Base-by-base conservation (phyloP, 495 filamentous ascomycete species). In the Podospora sp. region DNA sequence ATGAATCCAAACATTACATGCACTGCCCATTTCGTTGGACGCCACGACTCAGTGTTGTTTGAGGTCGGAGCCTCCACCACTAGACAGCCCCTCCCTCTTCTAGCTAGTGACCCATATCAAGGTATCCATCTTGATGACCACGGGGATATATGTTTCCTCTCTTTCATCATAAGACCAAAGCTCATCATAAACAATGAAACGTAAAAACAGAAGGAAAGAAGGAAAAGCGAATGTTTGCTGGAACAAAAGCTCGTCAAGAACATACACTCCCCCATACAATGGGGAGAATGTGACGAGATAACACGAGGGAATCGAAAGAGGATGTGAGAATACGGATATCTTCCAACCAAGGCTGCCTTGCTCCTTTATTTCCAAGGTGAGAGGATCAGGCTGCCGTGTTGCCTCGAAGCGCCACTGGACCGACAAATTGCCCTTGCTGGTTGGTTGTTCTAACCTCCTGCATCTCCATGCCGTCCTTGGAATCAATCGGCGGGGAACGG, bases 401-500 rank as follows among this genome's bases (percentile, higher is more conserved):
- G 0, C 46, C 22, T 11, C 46, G 29, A n/a, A 78, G 61, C 14
- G 76, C 69, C 22, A 68, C 67, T 7, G 78, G 76, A 0, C 79
- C 79, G 63, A 78, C 69, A 66, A 81, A 80, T 5, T 69, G 21
- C 11, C 25, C 26, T 20, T 62, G 61, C 49, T 55, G 29, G 14
- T 66, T 49, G 11, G 24, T 3, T 6, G 50, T 57, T 11, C 71
- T 69, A 27, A 84, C 79, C 51, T 76, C 69, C 14, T 82, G 79
- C 82, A 84, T 81, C 71, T 84, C 82, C 69, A 82, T 73, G 18
- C 76, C 77, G 57, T 78, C 75, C 20, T 77, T 75, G 5, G 69
- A 51, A 40, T 76, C 73, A 2, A 16, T 51, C 33, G 53, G 33
- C 12, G 29, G 16, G 0, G 25, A 46, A n/a, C 49, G 24, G 25